Percentiles rank a stretch among this genome's conserved stretches.
Conservation (phyloP, 2,329 filamentous ascomycete species). For the Botryosphaeria dothidea region DNA sequence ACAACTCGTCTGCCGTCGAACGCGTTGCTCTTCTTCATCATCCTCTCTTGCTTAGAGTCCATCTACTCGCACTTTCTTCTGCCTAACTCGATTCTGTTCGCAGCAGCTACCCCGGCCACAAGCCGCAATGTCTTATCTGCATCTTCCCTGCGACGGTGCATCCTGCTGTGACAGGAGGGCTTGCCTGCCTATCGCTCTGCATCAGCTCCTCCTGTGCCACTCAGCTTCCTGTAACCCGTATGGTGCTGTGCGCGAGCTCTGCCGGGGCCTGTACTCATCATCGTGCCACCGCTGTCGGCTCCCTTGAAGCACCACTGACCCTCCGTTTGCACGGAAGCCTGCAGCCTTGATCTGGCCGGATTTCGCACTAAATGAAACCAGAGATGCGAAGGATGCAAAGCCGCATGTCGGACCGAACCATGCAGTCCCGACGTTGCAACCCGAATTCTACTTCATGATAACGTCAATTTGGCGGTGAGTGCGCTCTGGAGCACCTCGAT, state of each 20-base stretch:
- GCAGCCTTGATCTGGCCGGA: neutral
- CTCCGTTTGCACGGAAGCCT: neutral
- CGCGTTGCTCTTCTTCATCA: too few relatives aligned
- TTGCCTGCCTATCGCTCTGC: neutral
- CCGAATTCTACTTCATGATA: too few relatives aligned
- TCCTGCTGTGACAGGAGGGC: neutral
- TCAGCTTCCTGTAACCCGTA: neutral
- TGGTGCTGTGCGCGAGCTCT: neutral
- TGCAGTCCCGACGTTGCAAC: neutral
- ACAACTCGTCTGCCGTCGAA: neutral
- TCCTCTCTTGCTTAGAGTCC: too few relatives aligned
- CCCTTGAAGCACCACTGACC: neutral
- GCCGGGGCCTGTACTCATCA: neutral
- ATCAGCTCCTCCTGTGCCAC: neutral
- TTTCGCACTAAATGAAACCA: neutral
- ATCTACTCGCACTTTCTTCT: too few relatives aligned
- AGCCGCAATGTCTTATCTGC: neutral
- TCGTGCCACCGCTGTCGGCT: neutral
- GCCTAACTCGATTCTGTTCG: neutral
- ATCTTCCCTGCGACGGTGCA: neutral
- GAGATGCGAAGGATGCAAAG: neutral
- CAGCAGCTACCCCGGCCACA: neutral
- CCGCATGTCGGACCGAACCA: neutral
- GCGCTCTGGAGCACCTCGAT: neutral
- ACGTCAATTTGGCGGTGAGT: neutral